Evolutionary conservation across 1,139 yeast species (phyloP), one percentile per base, ranked within the genome.

Genomic region (Suhomyces chickasaworum): DNA sequence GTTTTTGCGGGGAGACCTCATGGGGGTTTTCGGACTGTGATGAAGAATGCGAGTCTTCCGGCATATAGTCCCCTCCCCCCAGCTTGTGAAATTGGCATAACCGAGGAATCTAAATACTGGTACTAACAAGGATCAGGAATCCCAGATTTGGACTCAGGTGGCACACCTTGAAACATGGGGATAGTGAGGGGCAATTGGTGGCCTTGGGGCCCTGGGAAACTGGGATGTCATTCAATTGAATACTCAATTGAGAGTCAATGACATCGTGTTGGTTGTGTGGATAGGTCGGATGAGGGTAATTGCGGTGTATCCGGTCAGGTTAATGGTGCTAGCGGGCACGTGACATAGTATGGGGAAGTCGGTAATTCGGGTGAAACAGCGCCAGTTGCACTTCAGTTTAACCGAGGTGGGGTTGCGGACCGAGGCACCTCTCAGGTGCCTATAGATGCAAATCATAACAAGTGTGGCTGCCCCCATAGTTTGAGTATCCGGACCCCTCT

Each of bases 1-100:
- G 17, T 31, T 13, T 27, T 36, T 45, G 47, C 47, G 47, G 47
- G 47, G 47, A 36, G 20, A 25, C 4, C 16, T 2, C 18, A 25
- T 17, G 34, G 34, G 45, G 37, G n/a, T 16, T 16, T 29, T 34
- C 32, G 32, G 25, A 36, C 16, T 17, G 25, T 12, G 29, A n/a
- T 20, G 29, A 25, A 12, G 29, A 25, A 10, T 25, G 9, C 3
- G 32, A 16, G 32, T 4, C 10, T 23, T 13, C 32, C 39, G 6
- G 39, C 31, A 37, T 37, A 18, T n/a, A 20, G 39, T 9, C 22
- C 34, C 7, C 25, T 17, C 17, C 17, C 17, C 22, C 30, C 21
- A 27, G 43, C 43, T 34, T 41, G 43, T 41, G 43, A 41, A 25
- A 27, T 27, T 41, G 17, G 10, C 17, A 9, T 27, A 38, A 16